A percentile compares a stretch with the other conserved stretches of the same genome.
phyloP scores from a whole-genome alignment of 129 eudicot genomes.

The Gnaphalium uliginosum region DNA sequence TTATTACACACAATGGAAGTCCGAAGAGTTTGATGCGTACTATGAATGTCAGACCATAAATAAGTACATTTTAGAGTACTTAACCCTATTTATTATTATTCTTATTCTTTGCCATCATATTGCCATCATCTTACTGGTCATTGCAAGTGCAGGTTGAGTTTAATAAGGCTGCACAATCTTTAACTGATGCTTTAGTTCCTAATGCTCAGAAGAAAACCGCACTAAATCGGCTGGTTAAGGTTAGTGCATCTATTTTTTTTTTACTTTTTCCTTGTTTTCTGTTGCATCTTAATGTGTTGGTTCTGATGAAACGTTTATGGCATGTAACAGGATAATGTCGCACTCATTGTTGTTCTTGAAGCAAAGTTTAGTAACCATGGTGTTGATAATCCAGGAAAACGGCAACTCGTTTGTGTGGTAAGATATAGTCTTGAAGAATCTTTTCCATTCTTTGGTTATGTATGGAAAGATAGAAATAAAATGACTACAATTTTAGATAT shows the following conservation, averaged over 20 bases:
- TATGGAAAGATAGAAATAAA: too few relatives aligned
- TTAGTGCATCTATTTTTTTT: constrained; percentile 7
- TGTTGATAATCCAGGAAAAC: constrained; percentile 85
- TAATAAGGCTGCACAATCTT: constrained; percentile 96
- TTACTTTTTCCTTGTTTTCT: neutral
- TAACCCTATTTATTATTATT: too few relatives aligned
- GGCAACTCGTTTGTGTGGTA: constrained; percentile 99
- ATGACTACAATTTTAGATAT: too few relatives aligned
- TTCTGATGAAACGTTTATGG: constrained; percentile 13
- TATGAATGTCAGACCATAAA: too few relatives aligned
- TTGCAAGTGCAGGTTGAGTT: constrained; percentile 74
- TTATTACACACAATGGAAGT: too few relatives aligned
- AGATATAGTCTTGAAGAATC: constrained; percentile 30
- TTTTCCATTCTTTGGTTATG: too few relatives aligned
- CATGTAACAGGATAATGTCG: constrained; percentile 77
- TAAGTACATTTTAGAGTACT: too few relatives aligned
- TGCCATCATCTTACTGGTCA: neutral
- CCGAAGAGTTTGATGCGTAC: too few relatives aligned
- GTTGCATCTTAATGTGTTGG: neutral
- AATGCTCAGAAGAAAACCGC: constrained; percentile 85
- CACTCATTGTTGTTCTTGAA: constrained; percentile 85
- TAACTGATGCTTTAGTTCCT: constrained; percentile 91
- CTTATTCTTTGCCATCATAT: too few relatives aligned
- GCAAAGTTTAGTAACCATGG: constrained; percentile 88
- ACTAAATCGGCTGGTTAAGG: constrained; percentile 82